These are phyloP conservation scores for Paecilomyces dactylethromorphus DNA, from an alignment of 2,329 filamentous ascomycete genomes.

Conservation along the genomic window DNA sequence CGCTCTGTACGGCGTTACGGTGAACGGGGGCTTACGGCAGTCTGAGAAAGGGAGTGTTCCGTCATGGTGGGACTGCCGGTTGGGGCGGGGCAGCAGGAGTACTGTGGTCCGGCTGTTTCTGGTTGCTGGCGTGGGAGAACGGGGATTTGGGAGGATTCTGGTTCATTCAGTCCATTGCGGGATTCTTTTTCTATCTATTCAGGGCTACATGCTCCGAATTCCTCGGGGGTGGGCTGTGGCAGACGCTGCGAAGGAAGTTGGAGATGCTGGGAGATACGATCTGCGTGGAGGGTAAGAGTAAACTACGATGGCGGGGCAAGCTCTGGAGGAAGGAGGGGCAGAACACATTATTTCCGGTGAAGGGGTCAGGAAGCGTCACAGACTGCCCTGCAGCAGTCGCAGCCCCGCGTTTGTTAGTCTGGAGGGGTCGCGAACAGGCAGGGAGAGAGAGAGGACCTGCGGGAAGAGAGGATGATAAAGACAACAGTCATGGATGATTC, in stretches of 20 bases:
- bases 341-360: too few relatives aligned
- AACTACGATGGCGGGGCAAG: too few relatives aligned
- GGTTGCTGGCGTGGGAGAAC: background rate
- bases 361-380: too few relatives aligned
- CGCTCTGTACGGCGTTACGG: background rate
- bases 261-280: too few relatives aligned
- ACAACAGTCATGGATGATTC: background rate
- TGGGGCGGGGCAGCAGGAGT: conserved; percentile 21
- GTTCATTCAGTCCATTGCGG: background rate
- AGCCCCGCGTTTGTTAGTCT: too few relatives aligned
- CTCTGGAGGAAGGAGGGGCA: too few relatives aligned
- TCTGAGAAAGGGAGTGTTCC: conserved; percentile 28
- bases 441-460: too few relatives aligned
- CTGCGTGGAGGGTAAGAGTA: too few relatives aligned
- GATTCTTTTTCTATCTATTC: background rate
- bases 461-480: background rate
- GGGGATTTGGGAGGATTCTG: conserved; percentile 1
- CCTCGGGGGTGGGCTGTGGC: too few relatives aligned
- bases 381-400: too few relatives aligned
- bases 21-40: background rate
- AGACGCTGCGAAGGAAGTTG: too few relatives aligned
- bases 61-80: conserved; percentile 23
- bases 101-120: conserved; percentile 26
- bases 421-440: too few relatives aligned
- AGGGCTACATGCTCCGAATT: background rate